Evolutionary conservation across 768 basidiomycete genomes (phyloP), one percentile per base, ranked within the genome.

Genomic region (Lactarius vividus): DNA sequence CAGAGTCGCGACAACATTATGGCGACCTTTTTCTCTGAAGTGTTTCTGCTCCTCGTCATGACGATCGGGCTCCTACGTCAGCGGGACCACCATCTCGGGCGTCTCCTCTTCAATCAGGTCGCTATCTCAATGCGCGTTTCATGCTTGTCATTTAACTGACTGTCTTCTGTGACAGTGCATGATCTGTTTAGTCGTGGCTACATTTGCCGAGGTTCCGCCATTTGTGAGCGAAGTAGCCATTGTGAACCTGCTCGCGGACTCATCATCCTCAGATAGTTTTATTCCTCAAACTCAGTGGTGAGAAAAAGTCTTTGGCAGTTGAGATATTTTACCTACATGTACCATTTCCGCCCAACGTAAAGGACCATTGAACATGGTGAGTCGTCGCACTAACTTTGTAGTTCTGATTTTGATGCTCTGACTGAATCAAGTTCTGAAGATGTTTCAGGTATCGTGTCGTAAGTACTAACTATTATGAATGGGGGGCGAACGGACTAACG

Each of bases 11-110:
- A 52, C 18, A 61, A 57, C 59, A 57, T 40, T 16, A 23, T 56
- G 31, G 55, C 46, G 2, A 54, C 64, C 2, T 52, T 68, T 56
- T 42, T 13, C 54, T 31, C 64, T 52, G 67, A 68, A 33, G n/a
- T 53, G 16, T 23, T 68, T 46, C 39, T 66, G 10, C 59, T 66
- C 39, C 10, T 53, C 35, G 10, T 66, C 9, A 66, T 61, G 64
- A 54, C 61, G 23, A 5, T 29, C 18, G 67, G 67, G 29, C 67
- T 68, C 11, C 2, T 65, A 39, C 54, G 64, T n/a, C 39, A 68
- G 54, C 67, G 67, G 44, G 67, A 61, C 15, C 67, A 68, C 49
- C 33, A 52, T 28, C 59, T 68, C 8, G 64, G 67, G 28, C 67
- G 67, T 20, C 42, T 66, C 46, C 59, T 68, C 58, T 68, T 68